Evolutionary conservation across 352 stramenopile species (phyloP).

Genomic region (Phytophthora quininea): DNA sequence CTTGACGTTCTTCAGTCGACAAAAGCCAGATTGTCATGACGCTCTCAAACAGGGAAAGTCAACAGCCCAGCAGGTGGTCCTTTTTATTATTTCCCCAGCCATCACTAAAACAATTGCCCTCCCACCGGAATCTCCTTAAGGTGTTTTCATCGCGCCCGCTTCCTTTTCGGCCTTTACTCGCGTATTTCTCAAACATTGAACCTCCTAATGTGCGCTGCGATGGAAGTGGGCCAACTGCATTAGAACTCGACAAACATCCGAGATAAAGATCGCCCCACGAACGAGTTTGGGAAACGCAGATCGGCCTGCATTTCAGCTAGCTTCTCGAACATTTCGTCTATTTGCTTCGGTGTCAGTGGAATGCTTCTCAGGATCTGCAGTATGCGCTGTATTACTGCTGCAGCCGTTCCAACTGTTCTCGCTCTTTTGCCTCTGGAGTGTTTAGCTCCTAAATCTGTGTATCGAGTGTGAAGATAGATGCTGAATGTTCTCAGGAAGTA

Average conservation of each 20-base stretch:
- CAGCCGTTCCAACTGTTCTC: not conserved
- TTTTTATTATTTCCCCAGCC: conserved; percentile 17
- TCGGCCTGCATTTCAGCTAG: not conserved
- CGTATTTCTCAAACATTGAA: not conserved
- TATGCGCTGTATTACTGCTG: not conserved
- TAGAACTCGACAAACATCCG: not conserved
- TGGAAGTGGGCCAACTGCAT: not conserved
- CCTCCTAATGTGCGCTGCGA: not conserved
- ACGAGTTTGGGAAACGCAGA: not conserved
- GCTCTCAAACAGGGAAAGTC: conserved; percentile 10
- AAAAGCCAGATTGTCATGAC: conserved; percentile 6
- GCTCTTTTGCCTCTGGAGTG: not conserved
- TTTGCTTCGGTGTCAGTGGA: not conserved
- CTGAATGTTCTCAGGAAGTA: too few species aligned
- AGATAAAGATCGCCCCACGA: not conserved
- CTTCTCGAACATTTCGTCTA: not conserved
- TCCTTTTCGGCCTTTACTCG: not conserved
- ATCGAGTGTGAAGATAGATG: too few species aligned
- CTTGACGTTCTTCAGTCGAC: conserved; percentile 2
- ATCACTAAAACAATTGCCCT: conserved; percentile 2
- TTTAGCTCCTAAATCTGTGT: too few species aligned
- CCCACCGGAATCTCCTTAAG: not conserved
- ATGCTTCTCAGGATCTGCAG: not conserved
- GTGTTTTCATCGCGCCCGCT: not conserved
- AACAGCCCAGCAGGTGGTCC: conserved; percentile 8